Evolutionary conservation across 2,329 filamentous ascomycete species (phyloP).

Genomic region (Elsinoe arachidis): DNA sequence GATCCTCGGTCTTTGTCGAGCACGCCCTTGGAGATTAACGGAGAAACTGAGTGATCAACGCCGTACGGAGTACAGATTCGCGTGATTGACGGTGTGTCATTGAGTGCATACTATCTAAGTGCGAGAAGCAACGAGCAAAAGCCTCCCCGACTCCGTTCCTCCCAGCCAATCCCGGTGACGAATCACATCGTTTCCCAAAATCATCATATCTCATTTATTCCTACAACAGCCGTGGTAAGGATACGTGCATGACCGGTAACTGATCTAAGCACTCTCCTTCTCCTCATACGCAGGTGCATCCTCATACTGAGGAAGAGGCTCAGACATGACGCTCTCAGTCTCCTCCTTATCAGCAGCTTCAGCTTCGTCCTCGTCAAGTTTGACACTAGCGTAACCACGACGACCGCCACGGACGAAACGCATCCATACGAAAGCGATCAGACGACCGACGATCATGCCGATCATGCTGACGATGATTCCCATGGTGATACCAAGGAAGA

Average conservation of each 20-base stretch:
- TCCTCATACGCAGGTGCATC: constrained; percentile 28
- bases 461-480: constrained; percentile 60
- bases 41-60: background rate
- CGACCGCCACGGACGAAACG: constrained; percentile 42
- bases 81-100: background rate
- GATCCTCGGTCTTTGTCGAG: background rate
- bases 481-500: constrained; percentile 56
- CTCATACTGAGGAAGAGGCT: constrained; percentile 27
- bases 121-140: background rate
- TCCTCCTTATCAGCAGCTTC: constrained; percentile 14
- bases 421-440: constrained; percentile 53
- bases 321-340: constrained; percentile 17
- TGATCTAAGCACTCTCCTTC: constrained; percentile 15
- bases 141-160: background rate
- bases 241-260: background rate
- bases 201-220: background rate
- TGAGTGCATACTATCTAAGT: background rate
- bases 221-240: background rate
- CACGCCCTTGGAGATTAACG: background rate
- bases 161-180: background rate
- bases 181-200: background rate
- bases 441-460: constrained; percentile 57
- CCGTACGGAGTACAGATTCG: background rate
- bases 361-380: constrained; percentile 19
- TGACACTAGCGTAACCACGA: constrained; percentile 25